Conservation (phyloP, 2,329 filamentous ascomycete genomes). For the Chaetomium sp. region DNA sequence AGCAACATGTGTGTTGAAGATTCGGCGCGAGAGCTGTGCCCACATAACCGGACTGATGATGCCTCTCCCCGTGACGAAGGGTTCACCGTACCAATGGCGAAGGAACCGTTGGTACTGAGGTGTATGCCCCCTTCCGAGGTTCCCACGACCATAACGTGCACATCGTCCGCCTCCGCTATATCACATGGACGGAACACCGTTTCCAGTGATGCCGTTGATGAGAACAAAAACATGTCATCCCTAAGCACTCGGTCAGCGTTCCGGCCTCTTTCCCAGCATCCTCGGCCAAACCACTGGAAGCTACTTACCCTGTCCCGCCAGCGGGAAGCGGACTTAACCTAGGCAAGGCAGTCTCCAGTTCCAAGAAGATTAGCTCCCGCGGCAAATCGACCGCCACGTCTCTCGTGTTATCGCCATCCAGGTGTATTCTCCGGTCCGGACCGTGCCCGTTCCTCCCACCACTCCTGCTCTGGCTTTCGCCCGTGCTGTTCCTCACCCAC, state of each 20-base stretch:
- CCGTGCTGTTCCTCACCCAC: slow-evolving; percentile 43
- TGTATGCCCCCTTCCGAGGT: slow-evolving; percentile 66
- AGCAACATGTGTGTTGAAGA: slow-evolving; percentile 72
- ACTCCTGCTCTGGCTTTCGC: slow-evolving; percentile 10
- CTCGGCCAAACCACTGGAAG: neutral
- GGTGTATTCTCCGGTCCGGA: slow-evolving; percentile 25
- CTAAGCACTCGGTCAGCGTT: slow-evolving; percentile 30
- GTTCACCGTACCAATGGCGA: slow-evolving; percentile 64
- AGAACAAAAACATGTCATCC: slow-evolving; percentile 57
- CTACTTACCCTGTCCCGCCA: slow-evolving; percentile 54
- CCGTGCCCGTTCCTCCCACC: slow-evolving; percentile 16
- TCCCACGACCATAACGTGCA: slow-evolving; percentile 72
- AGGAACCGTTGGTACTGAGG: slow-evolving; percentile 78
- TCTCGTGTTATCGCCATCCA: slow-evolving; percentile 15
- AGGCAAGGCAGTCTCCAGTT: slow-evolving; percentile 69
- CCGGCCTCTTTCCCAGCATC: neutral
- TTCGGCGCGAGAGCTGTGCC: slow-evolving; percentile 65
- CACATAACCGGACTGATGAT: slow-evolving; percentile 37
- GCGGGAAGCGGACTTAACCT: slow-evolving; percentile 67
- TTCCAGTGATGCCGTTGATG: slow-evolving; percentile 61
- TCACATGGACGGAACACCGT: slow-evolving; percentile 59
- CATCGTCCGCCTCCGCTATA: slow-evolving; percentile 61
- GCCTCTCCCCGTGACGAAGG: slow-evolving; percentile 35
- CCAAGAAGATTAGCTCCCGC: slow-evolving; percentile 64
- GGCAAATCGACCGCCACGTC: slow-evolving; percentile 52